Conservation (phyloP, 129 eudicot genomes). For the Scalesia atractyloides region DNA sequence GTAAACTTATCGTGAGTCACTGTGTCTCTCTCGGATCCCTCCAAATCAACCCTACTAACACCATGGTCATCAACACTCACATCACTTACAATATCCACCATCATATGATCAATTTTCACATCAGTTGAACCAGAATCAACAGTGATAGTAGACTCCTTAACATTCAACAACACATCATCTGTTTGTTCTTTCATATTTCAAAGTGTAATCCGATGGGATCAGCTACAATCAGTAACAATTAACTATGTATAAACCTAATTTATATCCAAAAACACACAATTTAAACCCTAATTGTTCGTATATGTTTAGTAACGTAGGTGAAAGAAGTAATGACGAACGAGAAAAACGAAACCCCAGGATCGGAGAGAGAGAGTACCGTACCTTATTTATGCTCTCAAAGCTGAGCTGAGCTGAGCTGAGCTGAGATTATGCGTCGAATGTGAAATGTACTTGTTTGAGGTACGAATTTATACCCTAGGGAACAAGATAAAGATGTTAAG, state of each 20-base stretch:
- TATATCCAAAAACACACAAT: conserved; percentile 14
- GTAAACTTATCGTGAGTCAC: conserved; percentile 10
- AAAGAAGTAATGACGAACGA: neutral
- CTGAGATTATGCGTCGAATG: too few relatives aligned
- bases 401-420: too few relatives aligned
- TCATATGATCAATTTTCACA: conserved; percentile 48
- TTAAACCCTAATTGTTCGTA: conserved; percentile 31
- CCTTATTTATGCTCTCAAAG: too few relatives aligned
- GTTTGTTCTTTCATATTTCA: conserved; percentile 58
- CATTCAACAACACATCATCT: conserved; percentile 37
- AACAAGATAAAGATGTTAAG: too few relatives aligned
- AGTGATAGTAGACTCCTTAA: conserved; percentile 25
- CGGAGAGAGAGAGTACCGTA: conserved; percentile 26
- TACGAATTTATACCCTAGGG: too few relatives aligned
- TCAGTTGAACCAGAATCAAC: conserved; percentile 37
- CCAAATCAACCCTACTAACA: conserved; percentile 13
- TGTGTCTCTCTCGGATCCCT: conserved; percentile 42
- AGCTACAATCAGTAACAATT: conserved; percentile 27
- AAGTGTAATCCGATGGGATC: conserved; percentile 38
- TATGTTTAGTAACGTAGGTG: neutral
- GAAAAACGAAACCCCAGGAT: conserved; percentile 23
- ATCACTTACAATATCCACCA: conserved; percentile 60
- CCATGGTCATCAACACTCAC: conserved; percentile 41
- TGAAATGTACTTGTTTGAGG: too few relatives aligned
- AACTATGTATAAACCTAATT: neutral